Base-by-base conservation (phyloP, 768 basidiomycete species). In the Dendrothele bispora region DNA sequence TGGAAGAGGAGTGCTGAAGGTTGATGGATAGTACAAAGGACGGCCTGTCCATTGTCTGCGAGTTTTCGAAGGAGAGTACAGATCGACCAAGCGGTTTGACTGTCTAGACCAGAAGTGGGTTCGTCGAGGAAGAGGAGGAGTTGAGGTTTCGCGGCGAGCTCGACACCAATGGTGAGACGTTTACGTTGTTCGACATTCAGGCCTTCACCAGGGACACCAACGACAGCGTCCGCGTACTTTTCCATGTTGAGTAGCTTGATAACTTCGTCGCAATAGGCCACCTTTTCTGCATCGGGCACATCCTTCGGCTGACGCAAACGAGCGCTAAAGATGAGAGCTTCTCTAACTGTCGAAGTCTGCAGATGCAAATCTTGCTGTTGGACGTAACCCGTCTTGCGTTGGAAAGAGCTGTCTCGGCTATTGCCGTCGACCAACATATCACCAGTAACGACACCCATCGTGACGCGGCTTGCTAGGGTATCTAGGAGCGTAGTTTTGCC, bases 121-220 rank as follows among this genome's bases (percentile, higher is more conserved):
- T 82, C 80, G 54, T 83, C 81, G 12, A 81, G 64, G 71, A 83
- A 82, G 22, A 77, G 68, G 1, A 79, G 62, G 0, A 78, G 66
- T 48, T 73, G 66, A 12, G 77, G 77, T 60, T 75, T 76, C 49
- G 78, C 73, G 27, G 73, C 77, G 4, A 80, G 68, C 59, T 79
- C 78, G 58, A 79, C 78, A 55, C 72, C 78, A 53, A 79, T 80
- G 8, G 77, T 78, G 20, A 79, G 62, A 22, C 75, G 72, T 57
- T 78, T 78, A 38, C 77, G 61, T 39, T 71, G 72, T 49, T 72
- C 69, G 49, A 72, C 70, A 43, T 65, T 67, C 8, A 74, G 61
- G 14, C 61, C 61, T 44, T 62, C 60, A 14, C 62, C 60, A 15
- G 59, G 53, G 53, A 67, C 68, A 48, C 65, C 70, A 35, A 79